Evolutionary conservation across 2,329 filamentous ascomycete species (phyloP).

Genomic region (Orbilia blumenaviensis): DNA sequence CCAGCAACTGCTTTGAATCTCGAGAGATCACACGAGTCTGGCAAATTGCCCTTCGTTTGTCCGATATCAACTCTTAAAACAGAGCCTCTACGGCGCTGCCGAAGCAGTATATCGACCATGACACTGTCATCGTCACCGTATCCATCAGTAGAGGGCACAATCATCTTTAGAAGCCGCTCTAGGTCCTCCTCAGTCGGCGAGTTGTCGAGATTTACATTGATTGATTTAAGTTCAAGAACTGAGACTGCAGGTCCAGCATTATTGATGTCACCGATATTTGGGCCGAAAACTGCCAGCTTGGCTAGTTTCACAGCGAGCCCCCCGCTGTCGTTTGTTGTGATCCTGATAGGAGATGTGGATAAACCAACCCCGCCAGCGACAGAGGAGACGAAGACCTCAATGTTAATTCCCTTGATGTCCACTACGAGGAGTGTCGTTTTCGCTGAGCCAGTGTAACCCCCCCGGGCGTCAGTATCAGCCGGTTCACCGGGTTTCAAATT

Average conservation of each 20-base stretch:
- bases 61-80: slow-evolving; percentile 77
- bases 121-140: slow-evolving; percentile 87
- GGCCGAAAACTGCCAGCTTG: slow-evolving; percentile 77
- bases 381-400: slow-evolving; percentile 79
- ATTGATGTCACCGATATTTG: slow-evolving; percentile 61
- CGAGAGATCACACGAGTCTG: slow-evolving; percentile 72
- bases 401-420: slow-evolving; percentile 77
- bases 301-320: slow-evolving; percentile 78
- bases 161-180: slow-evolving; percentile 80
- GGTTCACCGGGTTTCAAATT: slow-evolving; percentile 64
- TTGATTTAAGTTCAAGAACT: slow-evolving; percentile 70
- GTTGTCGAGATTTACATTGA: slow-evolving; percentile 76
- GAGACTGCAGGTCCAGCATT: slow-evolving; percentile 70
- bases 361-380: slow-evolving; percentile 79
- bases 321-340: slow-evolving; percentile 73
- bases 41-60: slow-evolving; percentile 70
- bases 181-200: slow-evolving; percentile 81
- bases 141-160: slow-evolving; percentile 90
- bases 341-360: slow-evolving; percentile 76
- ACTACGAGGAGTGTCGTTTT: slow-evolving; percentile 70
- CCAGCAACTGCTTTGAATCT: slow-evolving; percentile 76
- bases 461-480: slow-evolving; percentile 65
- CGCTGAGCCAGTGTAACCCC: slow-evolving; percentile 63
- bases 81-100: slow-evolving; percentile 85
- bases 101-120: slow-evolving; percentile 86